These are phyloP conservation scores for Calonectria honghensis DNA, from an alignment of 2,329 filamentous ascomycete genomes.

Conservation along the genomic window DNA sequence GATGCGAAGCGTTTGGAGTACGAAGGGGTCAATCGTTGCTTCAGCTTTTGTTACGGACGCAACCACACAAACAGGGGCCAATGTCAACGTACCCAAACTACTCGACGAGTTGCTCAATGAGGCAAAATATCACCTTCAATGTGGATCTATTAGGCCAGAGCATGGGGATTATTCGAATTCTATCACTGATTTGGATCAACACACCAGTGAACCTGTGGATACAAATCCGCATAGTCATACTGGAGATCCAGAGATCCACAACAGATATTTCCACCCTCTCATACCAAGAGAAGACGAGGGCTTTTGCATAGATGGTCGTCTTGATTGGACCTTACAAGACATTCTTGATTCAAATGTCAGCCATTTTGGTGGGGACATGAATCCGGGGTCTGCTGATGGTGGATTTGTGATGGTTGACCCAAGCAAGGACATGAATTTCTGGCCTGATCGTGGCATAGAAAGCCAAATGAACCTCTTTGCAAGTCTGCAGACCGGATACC, in stretches of 20 bases:
- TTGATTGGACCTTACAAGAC: not conserved
- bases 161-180: not conserved
- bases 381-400: not conserved
- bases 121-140: not conserved
- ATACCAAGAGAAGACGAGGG: not conserved
- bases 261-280: not conserved
- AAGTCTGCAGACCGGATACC: not conserved
- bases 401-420: not conserved
- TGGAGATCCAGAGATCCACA: not conserved
- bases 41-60: not conserved
- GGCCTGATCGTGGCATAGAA: not conserved
- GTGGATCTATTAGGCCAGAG: not conserved
- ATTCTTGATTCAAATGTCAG: not conserved
- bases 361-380: not conserved
- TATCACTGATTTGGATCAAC: not conserved
- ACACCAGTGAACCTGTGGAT: not conserved
- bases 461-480: not conserved
- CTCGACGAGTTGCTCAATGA: not conserved
- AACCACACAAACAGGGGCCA: no score
- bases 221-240: no score
- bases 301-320: not conserved
- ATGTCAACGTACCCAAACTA: not conserved
- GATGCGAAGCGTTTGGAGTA: constrained; percentile 5
- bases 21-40: not conserved
- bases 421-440: not conserved